These are phyloP conservation scores for Talaromyces nanjingensis DNA, from an alignment of 495 filamentous ascomycete species.

Conservation along the genomic window DNA sequence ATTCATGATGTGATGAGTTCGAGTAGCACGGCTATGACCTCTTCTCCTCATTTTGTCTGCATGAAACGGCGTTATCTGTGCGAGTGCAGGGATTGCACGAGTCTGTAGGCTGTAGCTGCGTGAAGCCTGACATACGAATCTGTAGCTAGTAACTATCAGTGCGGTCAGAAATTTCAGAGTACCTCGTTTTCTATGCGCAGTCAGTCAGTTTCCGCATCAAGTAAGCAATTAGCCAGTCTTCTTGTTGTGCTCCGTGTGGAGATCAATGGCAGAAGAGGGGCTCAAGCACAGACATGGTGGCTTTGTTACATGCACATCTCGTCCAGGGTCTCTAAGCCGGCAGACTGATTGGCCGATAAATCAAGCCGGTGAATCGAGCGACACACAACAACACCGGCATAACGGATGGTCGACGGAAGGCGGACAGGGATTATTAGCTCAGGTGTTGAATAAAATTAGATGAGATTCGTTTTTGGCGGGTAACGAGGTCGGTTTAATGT, in stretches of 20 bases:
- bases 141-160: background rate
- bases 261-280: background rate
- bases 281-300: background rate
- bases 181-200: background rate
- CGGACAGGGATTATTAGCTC: no score
- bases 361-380: background rate
- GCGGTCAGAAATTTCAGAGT: background rate
- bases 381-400: background rate
- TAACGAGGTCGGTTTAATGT: background rate
- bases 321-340: background rate
- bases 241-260: background rate
- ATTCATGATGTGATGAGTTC: background rate
- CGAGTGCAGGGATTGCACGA: background rate
- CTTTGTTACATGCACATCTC: background rate
- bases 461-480: background rate
- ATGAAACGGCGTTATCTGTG: background rate
- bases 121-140: background rate
- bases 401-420: background rate
- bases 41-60: background rate
- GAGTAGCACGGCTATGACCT: background rate
- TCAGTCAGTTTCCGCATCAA: background rate
- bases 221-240: background rate
- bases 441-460: no score
- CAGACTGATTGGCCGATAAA: background rate
- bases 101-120: background rate